Percentiles rank a stretch among this genome's conserved stretches.
Evolutionary conservation across 768 basidiomycete genomes (phyloP).

Genomic region (Suillus hirtellus): DNA sequence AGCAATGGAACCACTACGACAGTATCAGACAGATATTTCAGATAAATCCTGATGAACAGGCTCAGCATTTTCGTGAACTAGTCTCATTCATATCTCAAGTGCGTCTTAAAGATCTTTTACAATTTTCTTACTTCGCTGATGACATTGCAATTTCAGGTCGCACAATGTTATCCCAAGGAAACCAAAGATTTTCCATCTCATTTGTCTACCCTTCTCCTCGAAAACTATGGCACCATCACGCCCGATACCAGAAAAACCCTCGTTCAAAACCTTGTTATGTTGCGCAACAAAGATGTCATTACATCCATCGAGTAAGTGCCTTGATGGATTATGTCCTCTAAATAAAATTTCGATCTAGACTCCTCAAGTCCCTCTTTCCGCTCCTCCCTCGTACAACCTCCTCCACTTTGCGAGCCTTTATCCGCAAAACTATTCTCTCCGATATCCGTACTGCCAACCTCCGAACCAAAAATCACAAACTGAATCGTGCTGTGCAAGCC

Average conservation of each 20-base stretch:
- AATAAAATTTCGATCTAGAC: conserved; percentile 44
- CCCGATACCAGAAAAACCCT: conserved; percentile 84
- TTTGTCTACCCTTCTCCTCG: conserved; percentile 73
- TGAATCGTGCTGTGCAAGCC: conserved; percentile 93
- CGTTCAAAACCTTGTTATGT: conserved; percentile 89
- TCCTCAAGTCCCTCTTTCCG: conserved; percentile 90
- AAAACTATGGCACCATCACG: conserved; percentile 70
- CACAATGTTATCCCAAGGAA: conserved; percentile 90
- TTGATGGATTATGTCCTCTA: conserved; percentile 1
- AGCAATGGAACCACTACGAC: conserved; percentile 96
- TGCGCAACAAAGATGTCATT: conserved; percentile 91
- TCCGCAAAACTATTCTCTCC: conserved; percentile 90
- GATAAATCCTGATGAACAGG: conserved; percentile 82
- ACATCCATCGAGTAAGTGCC: conserved; percentile 82
- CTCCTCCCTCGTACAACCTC: conserved; percentile 94
- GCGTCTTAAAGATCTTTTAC: conserved; percentile 10
- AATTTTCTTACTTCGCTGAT: neutral
- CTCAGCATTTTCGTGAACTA: conserved; percentile 81
- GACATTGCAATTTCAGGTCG: conserved; percentile 49
- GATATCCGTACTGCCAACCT: conserved; percentile 92
- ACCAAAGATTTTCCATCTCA: conserved; percentile 85
- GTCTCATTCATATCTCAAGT: conserved; percentile 91
- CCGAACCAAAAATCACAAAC: conserved; percentile 88
- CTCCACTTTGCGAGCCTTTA: conserved; percentile 76
- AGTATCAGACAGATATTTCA: conserved; percentile 84